A percentile compares a stretch with the other conserved stretches of the same genome.
Evolutionary conservation across 192 early-diverging fungal genomes (phyloP).

Genomic region (Coemansia reversa): DNA sequence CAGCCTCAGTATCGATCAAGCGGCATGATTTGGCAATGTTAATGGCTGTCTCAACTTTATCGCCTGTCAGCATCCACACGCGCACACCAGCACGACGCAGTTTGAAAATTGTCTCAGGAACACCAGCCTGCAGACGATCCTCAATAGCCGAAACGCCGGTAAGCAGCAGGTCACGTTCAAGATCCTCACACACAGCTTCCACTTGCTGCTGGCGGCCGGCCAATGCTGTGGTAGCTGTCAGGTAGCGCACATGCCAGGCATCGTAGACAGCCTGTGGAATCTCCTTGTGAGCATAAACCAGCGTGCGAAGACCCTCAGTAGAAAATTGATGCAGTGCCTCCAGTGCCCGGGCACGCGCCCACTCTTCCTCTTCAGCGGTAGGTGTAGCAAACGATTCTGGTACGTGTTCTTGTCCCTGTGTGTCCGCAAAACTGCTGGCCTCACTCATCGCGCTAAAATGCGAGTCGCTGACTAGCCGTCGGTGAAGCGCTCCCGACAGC

Average conservation of each 20-base stretch:
- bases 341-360: slow-evolving; percentile 61
- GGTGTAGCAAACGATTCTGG: slow-evolving; percentile 32
- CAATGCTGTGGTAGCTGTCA: slow-evolving; percentile 69
- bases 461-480: slow-evolving; percentile 44
- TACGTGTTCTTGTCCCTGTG: slow-evolving; percentile 32
- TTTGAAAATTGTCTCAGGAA: slow-evolving; percentile 79
- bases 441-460: slow-evolving; percentile 39
- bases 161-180: slow-evolving; percentile 73
- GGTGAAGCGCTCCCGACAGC: slow-evolving; percentile 6
- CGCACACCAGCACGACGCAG: slow-evolving; percentile 76
- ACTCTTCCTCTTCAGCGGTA: slow-evolving; percentile 60
- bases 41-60: slow-evolving; percentile 89
- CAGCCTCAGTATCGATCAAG: slow-evolving; percentile 57
- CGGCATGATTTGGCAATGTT: slow-evolving; percentile 84
- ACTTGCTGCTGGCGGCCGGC: slow-evolving; percentile 61
- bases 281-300: slow-evolving; percentile 72
- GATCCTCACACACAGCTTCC: slow-evolving; percentile 67
- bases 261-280: slow-evolving; percentile 66
- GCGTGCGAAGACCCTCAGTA: slow-evolving; percentile 79
- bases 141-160: slow-evolving; percentile 89
- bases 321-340: slow-evolving; percentile 71
- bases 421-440: slow-evolving; percentile 44
- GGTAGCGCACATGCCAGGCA: slow-evolving; percentile 64
- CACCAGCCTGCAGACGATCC: slow-evolving; percentile 82
- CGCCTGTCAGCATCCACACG: slow-evolving; percentile 91